These are phyloP conservation scores for Eucalyptus leucophloia DNA, from an alignment of 345 rosid genomes.

Conservation along the genomic window DNA sequence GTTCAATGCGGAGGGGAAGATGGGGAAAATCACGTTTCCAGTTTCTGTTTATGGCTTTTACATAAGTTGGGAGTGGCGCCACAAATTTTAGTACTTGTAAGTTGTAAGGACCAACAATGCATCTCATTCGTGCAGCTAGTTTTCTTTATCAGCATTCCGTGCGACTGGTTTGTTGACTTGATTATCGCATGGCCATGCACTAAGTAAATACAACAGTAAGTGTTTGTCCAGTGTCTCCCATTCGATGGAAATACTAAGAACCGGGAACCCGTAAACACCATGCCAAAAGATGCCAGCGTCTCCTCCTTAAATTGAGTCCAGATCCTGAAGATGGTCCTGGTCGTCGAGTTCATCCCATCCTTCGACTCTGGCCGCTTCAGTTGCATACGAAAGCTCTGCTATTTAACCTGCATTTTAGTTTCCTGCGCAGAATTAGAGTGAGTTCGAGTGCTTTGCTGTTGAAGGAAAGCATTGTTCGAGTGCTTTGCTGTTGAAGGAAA, in stretches of 20 bases:
- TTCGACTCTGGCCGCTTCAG: background rate
- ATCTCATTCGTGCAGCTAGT: background rate
- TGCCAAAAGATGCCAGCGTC: background rate
- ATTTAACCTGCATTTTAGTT: background rate
- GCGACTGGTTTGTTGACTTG: background rate
- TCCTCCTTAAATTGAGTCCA: background rate
- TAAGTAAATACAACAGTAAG: background rate
- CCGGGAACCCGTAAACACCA: rapidly evolving
- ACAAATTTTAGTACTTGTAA: background rate
- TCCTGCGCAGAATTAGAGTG: background rate
- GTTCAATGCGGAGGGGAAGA: background rate
- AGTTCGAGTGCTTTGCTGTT: background rate
- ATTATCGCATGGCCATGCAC: background rate
- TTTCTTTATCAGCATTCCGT: background rate
- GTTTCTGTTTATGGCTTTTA: background rate
- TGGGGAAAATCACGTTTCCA: background rate
- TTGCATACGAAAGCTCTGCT: background rate
- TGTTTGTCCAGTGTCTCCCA: background rate
- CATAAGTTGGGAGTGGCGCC: background rate
- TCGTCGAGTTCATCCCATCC: background rate
- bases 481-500: background rate
- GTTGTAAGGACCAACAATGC: background rate
- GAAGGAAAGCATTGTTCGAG: background rate
- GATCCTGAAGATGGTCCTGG: background rate
- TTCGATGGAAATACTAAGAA: background rate